A percentile compares a stretch with the other conserved stretches of the same genome.
Evolutionary conservation across 345 rosid species (phyloP).

Genomic region (Sapria himalayana): DNA sequence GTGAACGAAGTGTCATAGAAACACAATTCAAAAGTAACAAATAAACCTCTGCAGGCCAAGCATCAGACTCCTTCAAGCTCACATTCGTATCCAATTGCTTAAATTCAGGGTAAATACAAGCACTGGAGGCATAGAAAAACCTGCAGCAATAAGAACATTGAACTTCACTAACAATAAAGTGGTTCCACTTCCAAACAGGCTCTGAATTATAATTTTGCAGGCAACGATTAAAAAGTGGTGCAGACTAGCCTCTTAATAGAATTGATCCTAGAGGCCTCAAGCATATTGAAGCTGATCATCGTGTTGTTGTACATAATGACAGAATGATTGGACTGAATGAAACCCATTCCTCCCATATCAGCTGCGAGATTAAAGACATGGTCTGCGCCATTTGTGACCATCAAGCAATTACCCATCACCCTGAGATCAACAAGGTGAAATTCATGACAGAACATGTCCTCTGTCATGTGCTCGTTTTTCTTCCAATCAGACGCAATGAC

Average conservation of each 20-base stretch:
- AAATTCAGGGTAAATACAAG: constrained; percentile 94
- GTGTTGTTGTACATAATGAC: constrained; percentile 97
- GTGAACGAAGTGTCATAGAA: too few species aligned
- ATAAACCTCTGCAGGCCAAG: constrained; percentile 99
- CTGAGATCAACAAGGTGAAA: constrained; percentile 89
- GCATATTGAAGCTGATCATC: constrained; percentile 97
- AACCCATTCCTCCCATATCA: constrained; percentile 99
- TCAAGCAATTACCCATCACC: constrained; percentile 91
- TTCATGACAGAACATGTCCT: constrained; percentile 93
- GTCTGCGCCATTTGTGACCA: constrained; percentile 52
- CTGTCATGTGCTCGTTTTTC: constrained; percentile 98
- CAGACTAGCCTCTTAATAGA: constrained; percentile 68
- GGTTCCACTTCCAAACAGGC: too few species aligned
- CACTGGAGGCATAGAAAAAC: constrained; percentile 98
- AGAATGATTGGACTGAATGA: constrained; percentile 93
- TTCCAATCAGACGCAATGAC: constrained; percentile 98
- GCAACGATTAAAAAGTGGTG: too few species aligned
- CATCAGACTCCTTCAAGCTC: constrained; percentile 96
- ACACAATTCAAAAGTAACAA: too few species aligned
- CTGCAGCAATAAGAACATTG: constrained; percentile 16
- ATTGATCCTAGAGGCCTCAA: constrained; percentile 81
- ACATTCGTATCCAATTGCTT: constrained; percentile 96
- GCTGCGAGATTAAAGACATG: constrained; percentile 98
- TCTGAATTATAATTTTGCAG: too few species aligned
- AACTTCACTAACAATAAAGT: too few species aligned